Evolutionary conservation across 306 rosid species (phyloP).

Genomic region (Cyclanthera cordifolia): DNA sequence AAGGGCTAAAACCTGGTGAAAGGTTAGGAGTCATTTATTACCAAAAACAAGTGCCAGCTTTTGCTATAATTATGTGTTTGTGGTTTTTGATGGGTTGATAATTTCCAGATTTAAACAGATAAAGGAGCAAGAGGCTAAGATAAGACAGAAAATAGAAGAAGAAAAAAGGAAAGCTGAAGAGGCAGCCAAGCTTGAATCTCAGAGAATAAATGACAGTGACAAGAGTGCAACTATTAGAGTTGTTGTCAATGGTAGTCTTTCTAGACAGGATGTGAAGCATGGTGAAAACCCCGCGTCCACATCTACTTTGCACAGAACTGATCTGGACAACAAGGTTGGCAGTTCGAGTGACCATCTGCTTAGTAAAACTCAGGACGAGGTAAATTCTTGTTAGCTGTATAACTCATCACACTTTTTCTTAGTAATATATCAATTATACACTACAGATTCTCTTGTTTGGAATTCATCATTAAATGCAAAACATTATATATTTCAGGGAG

Average conservation of each 20-base stretch:
- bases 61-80: conserved; percentile 9
- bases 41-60: neutral
- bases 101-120: conserved; percentile 60
- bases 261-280: conserved; percentile 27
- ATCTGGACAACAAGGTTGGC: conserved; percentile 22
- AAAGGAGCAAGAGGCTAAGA: conserved; percentile 74
- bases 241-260: conserved; percentile 43
- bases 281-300: conserved; percentile 24
- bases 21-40: conserved; percentile 32
- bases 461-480: neutral
- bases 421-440: neutral
- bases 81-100: conserved; percentile 16
- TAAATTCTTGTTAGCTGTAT: neutral
- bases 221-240: conserved; percentile 33
- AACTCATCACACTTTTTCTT: neutral
- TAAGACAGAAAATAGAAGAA: conserved; percentile 59
- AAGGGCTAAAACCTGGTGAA: conserved; percentile 66
- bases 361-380: conserved; percentile 1
- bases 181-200: conserved; percentile 36
- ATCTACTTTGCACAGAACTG: conserved; percentile 25
- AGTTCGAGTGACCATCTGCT: conserved; percentile 12
- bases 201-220: conserved; percentile 22
- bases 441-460: neutral
- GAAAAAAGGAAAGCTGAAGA: conserved; percentile 53
- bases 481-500: conserved; percentile 38